Percentiles rank a stretch among this genome's conserved stretches.
Conservation (phyloP, 2,329 filamentous ascomycete genomes). For the Colletotrichum australisinense region DNA sequence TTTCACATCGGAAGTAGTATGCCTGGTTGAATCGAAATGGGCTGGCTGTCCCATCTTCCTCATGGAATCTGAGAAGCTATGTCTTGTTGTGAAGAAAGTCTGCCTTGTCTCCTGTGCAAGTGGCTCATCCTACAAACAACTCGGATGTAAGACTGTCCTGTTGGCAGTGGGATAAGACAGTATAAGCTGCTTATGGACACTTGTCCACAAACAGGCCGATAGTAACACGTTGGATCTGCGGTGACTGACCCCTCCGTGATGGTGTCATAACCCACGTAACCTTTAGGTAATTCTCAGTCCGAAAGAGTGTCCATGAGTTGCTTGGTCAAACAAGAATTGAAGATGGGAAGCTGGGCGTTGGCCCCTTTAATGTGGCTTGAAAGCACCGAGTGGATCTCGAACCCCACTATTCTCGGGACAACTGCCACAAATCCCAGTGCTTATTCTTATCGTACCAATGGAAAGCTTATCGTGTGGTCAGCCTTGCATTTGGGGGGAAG, state of each 20-base stretch:
- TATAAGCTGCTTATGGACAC: not conserved
- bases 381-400: not conserved
- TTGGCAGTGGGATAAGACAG: not conserved
- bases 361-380: slow-evolving; percentile 27
- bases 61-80: not conserved
- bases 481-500: slow-evolving; percentile 18
- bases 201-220: not conserved
- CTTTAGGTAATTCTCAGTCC: slow-evolving; percentile 20
- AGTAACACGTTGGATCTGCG: not conserved
- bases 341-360: slow-evolving; percentile 16
- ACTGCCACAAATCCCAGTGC: slow-evolving; percentile 22
- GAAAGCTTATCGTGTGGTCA: slow-evolving; percentile 20
- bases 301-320: not conserved
- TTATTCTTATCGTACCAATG: slow-evolving; percentile 32
- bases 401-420: slow-evolving; percentile 8
- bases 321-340: not conserved
- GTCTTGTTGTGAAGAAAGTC: not conserved
- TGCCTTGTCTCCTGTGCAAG: not conserved
- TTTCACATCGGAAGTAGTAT: not conserved
- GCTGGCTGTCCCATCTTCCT: not conserved
- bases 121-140: not conserved
- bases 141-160: not conserved
- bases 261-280: slow-evolving; percentile 29
- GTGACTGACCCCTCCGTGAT: slow-evolving; percentile 9
- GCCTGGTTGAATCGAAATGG: not conserved